Conservation (phyloP, 495 filamentous ascomycete species). For the Neurospora sp. region DNA sequence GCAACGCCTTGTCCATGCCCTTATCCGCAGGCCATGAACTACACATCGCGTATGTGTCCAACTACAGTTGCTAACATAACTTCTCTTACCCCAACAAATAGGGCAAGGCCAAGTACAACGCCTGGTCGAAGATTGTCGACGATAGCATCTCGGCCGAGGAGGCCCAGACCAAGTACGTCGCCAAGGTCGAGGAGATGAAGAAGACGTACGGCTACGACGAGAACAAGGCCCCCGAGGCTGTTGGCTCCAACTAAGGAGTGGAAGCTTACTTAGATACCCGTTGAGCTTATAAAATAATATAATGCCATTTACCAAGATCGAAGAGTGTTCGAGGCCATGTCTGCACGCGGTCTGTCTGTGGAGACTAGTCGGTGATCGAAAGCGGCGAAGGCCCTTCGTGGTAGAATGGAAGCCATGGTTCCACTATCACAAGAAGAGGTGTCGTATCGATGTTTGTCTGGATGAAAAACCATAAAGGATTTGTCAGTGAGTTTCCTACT, state of each 20-base stretch:
- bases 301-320: not conserved
- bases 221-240: constrained; percentile 44
- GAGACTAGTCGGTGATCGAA: not conserved
- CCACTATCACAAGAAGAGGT: not conserved
- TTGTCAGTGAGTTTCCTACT: too few species aligned
- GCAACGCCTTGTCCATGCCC: not conserved
- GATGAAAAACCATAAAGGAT: not conserved
- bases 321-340: not conserved
- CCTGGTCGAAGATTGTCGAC: constrained; percentile 56
- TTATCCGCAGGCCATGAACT: constrained; percentile 26
- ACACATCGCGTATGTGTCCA: constrained; percentile 25
- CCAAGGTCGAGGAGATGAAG: constrained; percentile 59
- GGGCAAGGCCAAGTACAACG: constrained; percentile 69
- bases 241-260: constrained; percentile 19
- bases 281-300: not conserved
- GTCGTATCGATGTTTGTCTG: not conserved
- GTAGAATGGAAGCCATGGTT: not conserved
- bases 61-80: not conserved
- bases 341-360: not conserved
- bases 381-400: not conserved
- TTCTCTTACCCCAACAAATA: constrained; percentile 19
- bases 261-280: not conserved
- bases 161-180: constrained; percentile 69
- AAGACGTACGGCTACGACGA: constrained; percentile 51
- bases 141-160: constrained; percentile 46